phyloP scores from a whole-genome alignment of 345 rosid species.

The Erysimum cheiranthoides region DNA sequence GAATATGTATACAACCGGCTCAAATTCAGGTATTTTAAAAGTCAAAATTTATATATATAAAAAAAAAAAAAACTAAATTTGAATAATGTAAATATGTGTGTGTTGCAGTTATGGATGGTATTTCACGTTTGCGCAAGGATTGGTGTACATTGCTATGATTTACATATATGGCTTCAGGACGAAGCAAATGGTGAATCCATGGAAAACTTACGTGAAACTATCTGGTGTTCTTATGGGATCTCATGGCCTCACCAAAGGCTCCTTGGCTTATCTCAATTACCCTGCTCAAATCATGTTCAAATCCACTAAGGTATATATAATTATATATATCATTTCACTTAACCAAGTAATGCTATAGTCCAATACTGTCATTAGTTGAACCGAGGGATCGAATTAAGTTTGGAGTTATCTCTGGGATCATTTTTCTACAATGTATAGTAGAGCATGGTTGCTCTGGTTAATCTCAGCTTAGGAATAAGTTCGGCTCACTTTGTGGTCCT shows the following conservation, averaged over 20 bases:
- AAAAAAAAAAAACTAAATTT: background rate
- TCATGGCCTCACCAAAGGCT: constrained; percentile 86
- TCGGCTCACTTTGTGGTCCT: background rate
- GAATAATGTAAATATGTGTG: background rate
- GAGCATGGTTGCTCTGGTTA: background rate
- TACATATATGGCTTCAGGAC: constrained; percentile 79
- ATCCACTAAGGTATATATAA: constrained; percentile 94
- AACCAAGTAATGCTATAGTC: background rate
- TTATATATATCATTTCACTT: background rate
- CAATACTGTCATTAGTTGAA: background rate
- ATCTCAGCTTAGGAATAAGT: background rate
- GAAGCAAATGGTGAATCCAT: constrained; percentile 88
- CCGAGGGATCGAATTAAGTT: background rate
- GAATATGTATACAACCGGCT: constrained; percentile 96
- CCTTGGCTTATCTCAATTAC: constrained; percentile 86
- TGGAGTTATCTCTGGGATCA: constrained; percentile 1
- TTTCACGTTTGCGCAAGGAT: constrained; percentile 89
- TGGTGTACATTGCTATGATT: constrained; percentile 71
- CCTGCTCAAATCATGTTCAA: constrained; percentile 95
- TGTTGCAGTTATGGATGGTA: constrained; percentile 87
- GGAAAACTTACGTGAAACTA: constrained; percentile 81
- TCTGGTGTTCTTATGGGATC: constrained; percentile 89
- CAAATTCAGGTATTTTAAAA: constrained; percentile 67
- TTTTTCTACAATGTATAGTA: background rate
- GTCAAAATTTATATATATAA: background rate